phyloP scores from a whole-genome alignment of 2,329 filamentous ascomycete species.

The Ophiostoma pallidulum region DNA sequence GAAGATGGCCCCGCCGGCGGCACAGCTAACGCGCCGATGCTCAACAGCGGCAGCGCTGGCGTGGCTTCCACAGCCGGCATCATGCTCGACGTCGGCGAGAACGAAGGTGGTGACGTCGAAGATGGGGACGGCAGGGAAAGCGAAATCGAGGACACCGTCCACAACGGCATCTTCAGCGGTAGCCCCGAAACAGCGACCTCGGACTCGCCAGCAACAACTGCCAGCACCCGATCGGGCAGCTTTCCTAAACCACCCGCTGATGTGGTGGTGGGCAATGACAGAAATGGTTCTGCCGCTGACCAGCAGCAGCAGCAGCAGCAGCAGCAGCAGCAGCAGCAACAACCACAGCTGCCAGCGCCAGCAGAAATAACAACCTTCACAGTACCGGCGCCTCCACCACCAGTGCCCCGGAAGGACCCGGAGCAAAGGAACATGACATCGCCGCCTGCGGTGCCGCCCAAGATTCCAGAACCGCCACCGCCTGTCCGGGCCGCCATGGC shows the following conservation, averaged over 20 bases:
- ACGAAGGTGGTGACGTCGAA: neutral
- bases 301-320: neutral
- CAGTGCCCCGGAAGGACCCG: neutral
- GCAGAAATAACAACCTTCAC: neutral
- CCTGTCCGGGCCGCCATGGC: neutral
- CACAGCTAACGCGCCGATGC: neutral
- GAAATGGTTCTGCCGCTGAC: neutral
- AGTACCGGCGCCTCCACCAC: neutral
- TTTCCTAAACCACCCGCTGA: neutral
- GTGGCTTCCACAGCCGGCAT: neutral
- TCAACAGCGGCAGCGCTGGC: neutral
- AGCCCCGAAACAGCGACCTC: neutral
- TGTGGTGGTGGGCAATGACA: no score
- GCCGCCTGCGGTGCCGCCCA: neutral
- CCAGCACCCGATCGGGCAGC: neutral
- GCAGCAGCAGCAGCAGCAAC: neutral
- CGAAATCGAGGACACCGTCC: neutral
- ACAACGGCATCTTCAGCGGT: neutral
- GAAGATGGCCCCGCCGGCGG: neutral
- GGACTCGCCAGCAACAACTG: neutral
- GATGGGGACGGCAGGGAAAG: neutral
- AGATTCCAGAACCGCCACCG: constrained; percentile 1
- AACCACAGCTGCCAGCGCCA: neutral
- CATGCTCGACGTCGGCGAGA: neutral
- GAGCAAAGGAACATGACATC: neutral